These are phyloP conservation scores for Boletellus sp. DNA, from an alignment of 768 basidiomycete species.

Conservation along the genomic window DNA sequence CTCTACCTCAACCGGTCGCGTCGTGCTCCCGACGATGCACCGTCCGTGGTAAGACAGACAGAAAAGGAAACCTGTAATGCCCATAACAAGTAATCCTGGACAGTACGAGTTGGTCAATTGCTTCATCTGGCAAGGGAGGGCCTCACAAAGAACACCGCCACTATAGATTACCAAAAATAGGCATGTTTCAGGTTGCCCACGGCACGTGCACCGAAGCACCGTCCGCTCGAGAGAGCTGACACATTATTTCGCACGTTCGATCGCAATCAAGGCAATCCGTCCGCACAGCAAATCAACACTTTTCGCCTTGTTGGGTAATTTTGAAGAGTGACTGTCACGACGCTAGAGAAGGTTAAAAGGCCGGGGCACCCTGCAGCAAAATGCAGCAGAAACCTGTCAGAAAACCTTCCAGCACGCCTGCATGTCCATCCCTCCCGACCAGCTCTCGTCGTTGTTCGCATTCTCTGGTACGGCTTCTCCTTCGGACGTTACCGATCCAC, in stretches of 20 bases:
- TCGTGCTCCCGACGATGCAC: no score
- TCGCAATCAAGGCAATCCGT: slow-evolving; percentile 24
- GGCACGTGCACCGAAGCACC: background rate
- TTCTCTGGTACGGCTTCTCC: slow-evolving; percentile 4
- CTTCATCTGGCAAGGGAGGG: slow-evolving; percentile 14
- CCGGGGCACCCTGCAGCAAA: slow-evolving; percentile 12
- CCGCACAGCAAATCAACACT: slow-evolving; percentile 16
- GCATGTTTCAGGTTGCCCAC: slow-evolving; percentile 12
- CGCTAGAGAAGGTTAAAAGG: slow-evolving; percentile 25
- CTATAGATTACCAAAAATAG: slow-evolving; percentile 19
- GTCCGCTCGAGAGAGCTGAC: slow-evolving; percentile 26
- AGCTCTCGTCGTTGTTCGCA: background rate
- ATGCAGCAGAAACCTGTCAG: slow-evolving; percentile 8
- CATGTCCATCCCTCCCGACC: slow-evolving; percentile 1
- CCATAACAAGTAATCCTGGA: slow-evolving; percentile 23
- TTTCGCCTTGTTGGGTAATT: slow-evolving; percentile 29
- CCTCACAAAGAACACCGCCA: slow-evolving; percentile 18
- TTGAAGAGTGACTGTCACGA: slow-evolving; percentile 15
- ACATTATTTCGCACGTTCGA: slow-evolving; percentile 26
- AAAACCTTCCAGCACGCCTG: background rate
- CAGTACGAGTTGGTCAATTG: slow-evolving; percentile 20
- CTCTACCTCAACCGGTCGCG: no score
- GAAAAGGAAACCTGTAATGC: slow-evolving; percentile 1
- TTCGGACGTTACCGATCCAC: slow-evolving; percentile 16
- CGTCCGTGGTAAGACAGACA: background rate